Percentiles rank a stretch among this genome's conserved stretches.
Evolutionary conservation across 441 rosid genomes (phyloP).

Genomic region (Bocquillonia castaneifolia): DNA sequence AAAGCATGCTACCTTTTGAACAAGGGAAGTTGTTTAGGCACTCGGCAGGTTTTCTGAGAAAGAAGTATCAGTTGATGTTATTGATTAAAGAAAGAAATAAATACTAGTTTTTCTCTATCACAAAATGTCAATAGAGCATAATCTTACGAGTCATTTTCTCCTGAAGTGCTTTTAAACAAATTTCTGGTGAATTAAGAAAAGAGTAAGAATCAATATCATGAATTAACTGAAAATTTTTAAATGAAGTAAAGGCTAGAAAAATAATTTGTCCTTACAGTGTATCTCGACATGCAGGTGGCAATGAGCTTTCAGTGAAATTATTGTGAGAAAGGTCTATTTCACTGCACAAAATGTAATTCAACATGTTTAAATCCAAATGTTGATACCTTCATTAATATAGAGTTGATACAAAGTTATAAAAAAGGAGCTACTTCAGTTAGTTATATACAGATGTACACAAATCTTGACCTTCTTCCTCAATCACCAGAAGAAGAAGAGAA

Average conservation of each 20-base stretch:
- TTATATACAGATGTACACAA: background rate
- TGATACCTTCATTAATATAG: background rate
- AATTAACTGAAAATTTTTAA: background rate
- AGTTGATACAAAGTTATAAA: background rate
- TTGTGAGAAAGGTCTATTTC: conserved; percentile 36
- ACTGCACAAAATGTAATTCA: conserved; percentile 19
- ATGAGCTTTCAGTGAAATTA: conserved; percentile 26
- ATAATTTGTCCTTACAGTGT: conserved; percentile 20
- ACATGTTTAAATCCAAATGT: background rate
- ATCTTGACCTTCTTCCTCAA: background rate
- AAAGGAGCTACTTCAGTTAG: background rate
- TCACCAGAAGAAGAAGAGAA: background rate
- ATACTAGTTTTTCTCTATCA: background rate
- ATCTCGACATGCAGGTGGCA: conserved; percentile 28
- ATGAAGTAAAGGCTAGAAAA: background rate
- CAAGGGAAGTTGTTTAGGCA: conserved; percentile 25
- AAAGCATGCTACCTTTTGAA: conserved; percentile 26
- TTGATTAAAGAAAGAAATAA: background rate
- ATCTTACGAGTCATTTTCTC: conserved; percentile 34
- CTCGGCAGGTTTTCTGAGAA: conserved; percentile 19
- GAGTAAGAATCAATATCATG: background rate
- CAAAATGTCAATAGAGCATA: background rate
- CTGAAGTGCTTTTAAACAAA: conserved; percentile 37
- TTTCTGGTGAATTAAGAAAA: conserved; percentile 26
- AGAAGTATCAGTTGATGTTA: background rate